These are phyloP conservation scores for Sanghuangporus baumii DNA, from an alignment of 1,284 basidiomycete species.

Conservation along the genomic window DNA sequence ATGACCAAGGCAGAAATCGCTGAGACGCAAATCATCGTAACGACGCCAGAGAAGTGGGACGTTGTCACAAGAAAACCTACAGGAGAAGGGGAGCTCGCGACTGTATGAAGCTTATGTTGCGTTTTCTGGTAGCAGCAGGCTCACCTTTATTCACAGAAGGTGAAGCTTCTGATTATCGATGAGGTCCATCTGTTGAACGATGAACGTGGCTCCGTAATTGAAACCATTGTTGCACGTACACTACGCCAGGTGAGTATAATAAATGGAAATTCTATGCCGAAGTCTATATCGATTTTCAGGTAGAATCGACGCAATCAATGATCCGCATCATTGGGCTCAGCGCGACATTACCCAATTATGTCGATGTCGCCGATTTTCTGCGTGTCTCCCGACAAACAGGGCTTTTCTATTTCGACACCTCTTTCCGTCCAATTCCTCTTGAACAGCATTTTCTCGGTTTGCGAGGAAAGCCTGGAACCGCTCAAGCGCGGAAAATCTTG, in stretches of 20 bases:
- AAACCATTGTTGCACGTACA: constrained; percentile 96
- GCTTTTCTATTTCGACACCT: constrained; percentile 98
- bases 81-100: constrained; percentile 92
- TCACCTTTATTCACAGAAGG: constrained; percentile 47
- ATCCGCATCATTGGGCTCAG: constrained; percentile 99
- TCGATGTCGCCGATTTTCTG: constrained; percentile 95
- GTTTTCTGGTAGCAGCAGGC: neutral
- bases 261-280: neutral
- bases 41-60: constrained; percentile 99
- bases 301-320: constrained; percentile 94
- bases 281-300: constrained; percentile 39
- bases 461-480: constrained; percentile 83
- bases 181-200: constrained; percentile 98
- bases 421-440: constrained; percentile 94
- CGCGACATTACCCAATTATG: constrained; percentile 96
- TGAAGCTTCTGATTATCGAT: constrained; percentile 96
- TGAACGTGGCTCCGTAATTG: constrained; percentile 97
- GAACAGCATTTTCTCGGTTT: constrained; percentile 98
- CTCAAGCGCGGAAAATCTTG: constrained; percentile 77
- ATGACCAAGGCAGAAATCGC: constrained; percentile 91
- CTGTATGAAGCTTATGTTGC: constrained; percentile 44
- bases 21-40: constrained; percentile 97
- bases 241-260: constrained; percentile 65
- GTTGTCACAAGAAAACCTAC: constrained; percentile 97
- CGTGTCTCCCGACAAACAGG: constrained; percentile 89